A percentile compares a stretch with the other conserved stretches of the same genome.
Evolutionary conservation across 2,329 filamentous ascomycete genomes (phyloP).

Genomic region (Pestalotiopsis sp.): DNA sequence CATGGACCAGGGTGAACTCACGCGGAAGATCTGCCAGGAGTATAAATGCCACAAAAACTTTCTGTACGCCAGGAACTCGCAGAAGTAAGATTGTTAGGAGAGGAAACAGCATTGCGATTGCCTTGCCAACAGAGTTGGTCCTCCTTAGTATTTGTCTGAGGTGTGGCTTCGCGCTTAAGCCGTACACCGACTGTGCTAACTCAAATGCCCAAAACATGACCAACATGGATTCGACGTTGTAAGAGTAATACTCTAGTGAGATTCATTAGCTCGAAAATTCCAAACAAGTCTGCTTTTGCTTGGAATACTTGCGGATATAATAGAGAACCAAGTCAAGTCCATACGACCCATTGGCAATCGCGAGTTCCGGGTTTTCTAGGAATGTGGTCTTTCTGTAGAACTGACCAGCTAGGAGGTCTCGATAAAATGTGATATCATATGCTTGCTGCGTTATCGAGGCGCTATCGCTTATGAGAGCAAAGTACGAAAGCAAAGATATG

Average conservation of each 20-base stretch:
- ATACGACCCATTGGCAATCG: constrained; percentile 28
- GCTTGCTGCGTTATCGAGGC: constrained; percentile 28
- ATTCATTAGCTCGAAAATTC: background rate
- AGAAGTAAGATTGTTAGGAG: constrained; percentile 26
- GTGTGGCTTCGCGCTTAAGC: constrained; percentile 17
- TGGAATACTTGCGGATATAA: constrained; percentile 26
- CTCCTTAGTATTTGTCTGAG: constrained; percentile 20
- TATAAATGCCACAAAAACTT: constrained; percentile 25
- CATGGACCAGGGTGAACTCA: constrained; percentile 14
- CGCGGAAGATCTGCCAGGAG: constrained; percentile 28
- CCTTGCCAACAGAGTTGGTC: constrained; percentile 25
- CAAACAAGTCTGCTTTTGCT: no score
- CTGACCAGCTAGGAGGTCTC: constrained; percentile 21
- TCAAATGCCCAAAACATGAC: constrained; percentile 28
- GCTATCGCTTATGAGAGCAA: constrained; percentile 23
- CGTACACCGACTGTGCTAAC: constrained; percentile 19
- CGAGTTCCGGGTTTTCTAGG: constrained; percentile 25
- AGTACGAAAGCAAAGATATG: constrained; percentile 26
- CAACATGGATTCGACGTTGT: constrained; percentile 28
- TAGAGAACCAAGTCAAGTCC: constrained; percentile 28
- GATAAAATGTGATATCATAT: constrained; percentile 23
- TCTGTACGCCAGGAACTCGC: constrained; percentile 21
- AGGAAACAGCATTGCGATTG: constrained; percentile 24
- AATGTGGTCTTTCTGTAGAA: constrained; percentile 20
- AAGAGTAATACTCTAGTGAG: constrained; percentile 27